Conservation (phyloP, 2,329 filamentous ascomycete genomes). For the Diaporthe sp. region DNA sequence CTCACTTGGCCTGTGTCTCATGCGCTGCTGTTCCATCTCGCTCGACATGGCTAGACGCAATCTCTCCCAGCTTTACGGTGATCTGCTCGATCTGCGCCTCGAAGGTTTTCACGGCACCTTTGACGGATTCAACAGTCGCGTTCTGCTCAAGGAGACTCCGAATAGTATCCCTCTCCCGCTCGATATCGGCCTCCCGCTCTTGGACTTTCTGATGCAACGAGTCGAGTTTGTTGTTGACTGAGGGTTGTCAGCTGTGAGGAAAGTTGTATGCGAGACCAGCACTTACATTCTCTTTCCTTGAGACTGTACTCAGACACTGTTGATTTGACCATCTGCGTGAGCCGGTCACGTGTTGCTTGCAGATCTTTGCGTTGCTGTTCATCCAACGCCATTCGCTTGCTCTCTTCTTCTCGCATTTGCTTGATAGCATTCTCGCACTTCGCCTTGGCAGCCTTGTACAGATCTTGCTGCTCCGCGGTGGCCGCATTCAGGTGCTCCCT, state of each 20-base stretch:
- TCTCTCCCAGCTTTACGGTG: conserved; percentile 16
- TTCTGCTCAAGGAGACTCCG: conserved; percentile 27
- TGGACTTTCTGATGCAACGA: conserved; percentile 37
- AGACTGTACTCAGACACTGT: conserved; percentile 33
- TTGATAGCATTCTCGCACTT: conserved; percentile 51
- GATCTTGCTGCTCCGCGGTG: conserved; percentile 59
- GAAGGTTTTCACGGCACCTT: conserved; percentile 25
- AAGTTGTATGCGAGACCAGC: background rate
- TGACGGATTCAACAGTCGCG: conserved; percentile 9
- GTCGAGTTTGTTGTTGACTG: conserved; percentile 41
- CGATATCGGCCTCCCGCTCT: conserved; percentile 32
- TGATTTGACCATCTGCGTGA: conserved; percentile 44
- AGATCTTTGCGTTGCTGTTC: conserved; percentile 49
- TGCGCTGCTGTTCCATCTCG: conserved; percentile 36
- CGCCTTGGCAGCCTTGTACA: conserved; percentile 52
- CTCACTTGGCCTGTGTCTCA: conserved; percentile 33
- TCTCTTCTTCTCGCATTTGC: conserved; percentile 50
- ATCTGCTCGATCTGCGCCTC: conserved; percentile 27
- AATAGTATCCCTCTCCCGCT: conserved; percentile 32
- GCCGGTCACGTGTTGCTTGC: conserved; percentile 48
- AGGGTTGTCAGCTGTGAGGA: conserved; percentile 11
- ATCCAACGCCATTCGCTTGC: conserved; percentile 40
- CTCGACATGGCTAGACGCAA: conserved; percentile 14
- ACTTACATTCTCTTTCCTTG: conserved; percentile 37
- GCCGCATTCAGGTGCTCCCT: conserved; percentile 58